phyloP scores from a whole-genome alignment of 2,329 filamentous ascomycete species.

The Fusarium marasasianum region DNA sequence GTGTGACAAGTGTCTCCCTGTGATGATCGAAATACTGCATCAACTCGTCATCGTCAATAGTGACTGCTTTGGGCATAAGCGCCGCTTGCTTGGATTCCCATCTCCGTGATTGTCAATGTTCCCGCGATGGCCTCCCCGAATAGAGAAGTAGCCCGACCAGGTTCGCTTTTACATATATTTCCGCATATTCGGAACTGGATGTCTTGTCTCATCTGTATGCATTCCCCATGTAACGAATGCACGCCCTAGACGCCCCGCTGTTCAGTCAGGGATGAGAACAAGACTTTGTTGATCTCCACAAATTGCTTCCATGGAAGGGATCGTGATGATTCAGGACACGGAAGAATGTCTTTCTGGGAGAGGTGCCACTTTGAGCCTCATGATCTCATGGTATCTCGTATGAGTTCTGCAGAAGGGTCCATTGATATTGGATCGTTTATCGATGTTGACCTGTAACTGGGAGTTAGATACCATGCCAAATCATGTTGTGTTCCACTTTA shows the following conservation, averaged over 20 bases:
- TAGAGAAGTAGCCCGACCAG: constrained; percentile 1
- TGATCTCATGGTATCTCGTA: constrained; percentile 7
- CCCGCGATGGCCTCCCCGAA: not conserved
- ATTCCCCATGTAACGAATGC: constrained; percentile 6
- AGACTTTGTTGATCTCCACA: constrained; percentile 10
- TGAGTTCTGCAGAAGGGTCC: constrained; percentile 6
- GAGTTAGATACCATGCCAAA: not conserved
- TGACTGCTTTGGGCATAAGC: constrained; percentile 11
- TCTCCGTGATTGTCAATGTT: not conserved
- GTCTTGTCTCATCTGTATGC: constrained; percentile 3
- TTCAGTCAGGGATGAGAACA: not conserved
- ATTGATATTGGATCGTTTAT: constrained; percentile 1
- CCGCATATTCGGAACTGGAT: constrained; percentile 21
- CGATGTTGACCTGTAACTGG: not conserved
- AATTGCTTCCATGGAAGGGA: constrained; percentile 4
- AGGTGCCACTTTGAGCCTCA: constrained; percentile 22
- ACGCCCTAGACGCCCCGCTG: constrained; percentile 1
- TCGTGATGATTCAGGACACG: constrained; percentile 25
- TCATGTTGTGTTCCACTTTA: constrained; percentile 1
- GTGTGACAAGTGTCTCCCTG: not conserved
- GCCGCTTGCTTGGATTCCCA: constrained; percentile 1
- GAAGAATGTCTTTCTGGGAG: not conserved
- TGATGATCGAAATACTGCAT: not conserved
- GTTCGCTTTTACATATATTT: not conserved
- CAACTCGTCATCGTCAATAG: constrained; percentile 12